These are phyloP conservation scores for Aureobasidium uvarum DNA, from an alignment of 2,329 filamentous ascomycete genomes.

Conservation along the genomic window DNA sequence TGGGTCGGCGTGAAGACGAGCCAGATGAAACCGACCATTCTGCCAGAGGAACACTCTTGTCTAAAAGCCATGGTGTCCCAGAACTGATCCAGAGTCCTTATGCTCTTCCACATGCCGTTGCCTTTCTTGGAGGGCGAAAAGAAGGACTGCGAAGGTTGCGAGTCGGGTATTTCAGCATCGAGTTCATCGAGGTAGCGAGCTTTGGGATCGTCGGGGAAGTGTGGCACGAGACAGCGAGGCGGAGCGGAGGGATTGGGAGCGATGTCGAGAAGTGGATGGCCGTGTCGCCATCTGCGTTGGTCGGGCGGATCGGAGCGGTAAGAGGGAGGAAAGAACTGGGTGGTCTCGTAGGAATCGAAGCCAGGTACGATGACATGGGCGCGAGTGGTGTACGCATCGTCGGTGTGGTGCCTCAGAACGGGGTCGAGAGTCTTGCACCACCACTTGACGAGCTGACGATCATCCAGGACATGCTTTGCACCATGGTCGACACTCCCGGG, in stretches of 20 bases:
- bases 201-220: slow-evolving; percentile 94
- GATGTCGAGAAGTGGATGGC: slow-evolving; percentile 72
- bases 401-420: slow-evolving; percentile 51
- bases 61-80: slow-evolving; percentile 99
- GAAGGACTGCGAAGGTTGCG: slow-evolving; percentile 36
- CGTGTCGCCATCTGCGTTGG: slow-evolving; percentile 53
- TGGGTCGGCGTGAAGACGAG: slow-evolving; percentile 67
- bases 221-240: slow-evolving; percentile 79
- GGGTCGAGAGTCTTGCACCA: slow-evolving; percentile 89
- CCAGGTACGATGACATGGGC: slow-evolving; percentile 87
- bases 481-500: slow-evolving; percentile 83
- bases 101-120: slow-evolving; percentile 75
- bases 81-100: slow-evolving; percentile 82
- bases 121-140: slow-evolving; percentile 45
- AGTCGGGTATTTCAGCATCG: slow-evolving; percentile 70
- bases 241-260: slow-evolving; percentile 62
- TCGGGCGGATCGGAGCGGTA: slow-evolving; percentile 42
- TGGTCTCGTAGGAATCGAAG: slow-evolving; percentile 75
- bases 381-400: slow-evolving; percentile 41
- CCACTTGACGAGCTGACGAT: slow-evolving; percentile 87
- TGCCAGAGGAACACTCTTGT: slow-evolving; percentile 90
- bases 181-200: slow-evolving; percentile 83
- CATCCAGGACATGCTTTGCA: slow-evolving; percentile 87
- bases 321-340: slow-evolving; percentile 68
- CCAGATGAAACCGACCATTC: slow-evolving; percentile 94